phyloP scores from a whole-genome alignment of 306 rosid species.

The Inga leiocalycina region DNA sequence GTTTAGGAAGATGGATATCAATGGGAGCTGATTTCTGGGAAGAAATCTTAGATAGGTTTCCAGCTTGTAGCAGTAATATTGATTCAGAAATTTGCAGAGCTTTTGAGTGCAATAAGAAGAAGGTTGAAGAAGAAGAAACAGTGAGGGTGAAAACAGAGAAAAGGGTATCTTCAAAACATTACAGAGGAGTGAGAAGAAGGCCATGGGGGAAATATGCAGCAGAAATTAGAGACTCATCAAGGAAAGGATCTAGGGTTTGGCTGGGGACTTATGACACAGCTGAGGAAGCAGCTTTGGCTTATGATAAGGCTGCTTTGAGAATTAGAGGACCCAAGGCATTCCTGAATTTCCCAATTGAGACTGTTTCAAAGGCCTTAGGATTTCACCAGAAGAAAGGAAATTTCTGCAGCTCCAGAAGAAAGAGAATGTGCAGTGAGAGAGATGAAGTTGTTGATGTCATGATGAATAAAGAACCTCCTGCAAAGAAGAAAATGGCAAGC shows the following conservation, averaged over 20 bases:
- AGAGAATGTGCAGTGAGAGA: constrained; percentile 47
- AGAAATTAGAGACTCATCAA: constrained; percentile 81
- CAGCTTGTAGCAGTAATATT: constrained; percentile 13
- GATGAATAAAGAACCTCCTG: constrained; percentile 35
- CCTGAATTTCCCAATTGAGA: constrained; percentile 80
- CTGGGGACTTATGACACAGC: constrained; percentile 91
- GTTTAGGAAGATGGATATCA: constrained; percentile 90
- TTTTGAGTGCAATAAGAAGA: constrained; percentile 7
- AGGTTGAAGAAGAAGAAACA: constrained; percentile 5
- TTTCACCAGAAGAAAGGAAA: constrained; percentile 11
- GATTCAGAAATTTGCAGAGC: constrained; percentile 28
- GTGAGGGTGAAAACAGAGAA: constrained; percentile 38
- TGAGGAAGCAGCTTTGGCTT: constrained; percentile 93
- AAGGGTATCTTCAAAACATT: constrained; percentile 49
- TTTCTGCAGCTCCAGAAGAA: constrained; percentile 36
- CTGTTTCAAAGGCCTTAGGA: constrained; percentile 50
- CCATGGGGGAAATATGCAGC: constrained; percentile 99
- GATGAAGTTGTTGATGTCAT: constrained; percentile 35
- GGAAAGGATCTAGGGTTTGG: constrained; percentile 88
- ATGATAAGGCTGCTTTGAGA: constrained; percentile 93
- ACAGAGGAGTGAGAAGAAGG: constrained; percentile 89
- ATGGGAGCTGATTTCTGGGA: constrained; percentile 98
- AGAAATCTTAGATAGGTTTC: constrained; percentile 51
- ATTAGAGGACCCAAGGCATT: constrained; percentile 80
- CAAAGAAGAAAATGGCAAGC: constrained; percentile 44